phyloP scores from a whole-genome alignment of 352 stramenopile genomes.

The Pythium myriotylum region DNA sequence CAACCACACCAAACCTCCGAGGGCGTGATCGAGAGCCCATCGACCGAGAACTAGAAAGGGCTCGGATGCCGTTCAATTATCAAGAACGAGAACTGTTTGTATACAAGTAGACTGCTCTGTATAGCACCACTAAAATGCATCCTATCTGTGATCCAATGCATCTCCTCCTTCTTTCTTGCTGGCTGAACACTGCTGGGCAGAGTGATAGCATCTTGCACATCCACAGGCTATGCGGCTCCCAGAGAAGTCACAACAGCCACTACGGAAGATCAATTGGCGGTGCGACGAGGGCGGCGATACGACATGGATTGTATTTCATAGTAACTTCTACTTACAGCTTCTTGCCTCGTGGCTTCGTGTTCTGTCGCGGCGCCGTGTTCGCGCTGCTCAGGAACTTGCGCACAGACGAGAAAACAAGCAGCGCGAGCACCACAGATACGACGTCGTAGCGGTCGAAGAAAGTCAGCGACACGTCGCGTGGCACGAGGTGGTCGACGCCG shows the following conservation, averaged over 20 bases:
- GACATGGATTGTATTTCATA: too few relatives aligned
- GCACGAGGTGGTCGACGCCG: slow-evolving; percentile 26
- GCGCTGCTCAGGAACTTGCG: slow-evolving; percentile 5
- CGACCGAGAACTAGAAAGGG: slow-evolving; percentile 3
- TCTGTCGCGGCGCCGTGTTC: not conserved
- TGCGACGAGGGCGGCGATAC: too few relatives aligned
- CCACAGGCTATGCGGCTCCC: too few relatives aligned
- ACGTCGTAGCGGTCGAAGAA: slow-evolving; percentile 28
- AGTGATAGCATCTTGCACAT: too few relatives aligned
- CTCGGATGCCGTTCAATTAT: not conserved
- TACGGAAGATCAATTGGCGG: too few relatives aligned
- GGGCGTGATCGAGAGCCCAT: slow-evolving; percentile 29
- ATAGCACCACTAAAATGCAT: too few relatives aligned
- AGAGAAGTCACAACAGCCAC: too few relatives aligned
- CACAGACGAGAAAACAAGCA: slow-evolving; percentile 14
- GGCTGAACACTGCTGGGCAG: too few relatives aligned
- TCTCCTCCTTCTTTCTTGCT: too few relatives aligned
- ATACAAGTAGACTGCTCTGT: too few relatives aligned
- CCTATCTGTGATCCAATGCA: too few relatives aligned
- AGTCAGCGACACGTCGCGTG: slow-evolving; percentile 24
- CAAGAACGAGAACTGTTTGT: too few relatives aligned
- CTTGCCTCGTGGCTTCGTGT: slow-evolving; percentile 5
- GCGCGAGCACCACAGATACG: slow-evolving; percentile 4
- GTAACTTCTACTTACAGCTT: slow-evolving; percentile 9
- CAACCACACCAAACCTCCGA: slow-evolving; percentile 33